These are phyloP conservation scores for Dendrobium huoshanense DNA, from an alignment of 106 monocot genomes.

Conservation along the genomic window DNA sequence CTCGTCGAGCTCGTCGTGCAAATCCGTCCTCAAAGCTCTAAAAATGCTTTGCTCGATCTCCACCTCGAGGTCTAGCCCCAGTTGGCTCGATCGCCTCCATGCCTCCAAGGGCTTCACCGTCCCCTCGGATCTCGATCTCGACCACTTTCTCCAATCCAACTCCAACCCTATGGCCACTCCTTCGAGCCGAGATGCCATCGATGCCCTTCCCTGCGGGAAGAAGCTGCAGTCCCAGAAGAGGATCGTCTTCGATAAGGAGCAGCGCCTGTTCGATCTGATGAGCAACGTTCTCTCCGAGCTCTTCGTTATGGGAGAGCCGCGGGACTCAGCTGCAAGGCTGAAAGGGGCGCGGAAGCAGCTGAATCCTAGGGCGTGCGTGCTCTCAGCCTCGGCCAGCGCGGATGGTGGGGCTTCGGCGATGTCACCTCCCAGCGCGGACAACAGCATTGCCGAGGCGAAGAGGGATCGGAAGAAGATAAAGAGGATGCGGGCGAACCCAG, in stretches of 20 bases:
- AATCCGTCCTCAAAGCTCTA: neutral
- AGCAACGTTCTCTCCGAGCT: conserved; percentile 38
- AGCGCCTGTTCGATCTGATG: conserved; percentile 21
- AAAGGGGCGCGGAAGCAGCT: conserved; percentile 37
- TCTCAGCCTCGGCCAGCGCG: conserved; percentile 14
- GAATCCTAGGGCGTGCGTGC: conserved; percentile 22
- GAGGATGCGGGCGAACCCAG: conserved; percentile 15
- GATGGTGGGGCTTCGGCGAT: neutral
- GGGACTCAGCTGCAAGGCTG: neutral
- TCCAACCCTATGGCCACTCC: conserved; percentile 20
- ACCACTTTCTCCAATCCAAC: conserved; percentile 19
- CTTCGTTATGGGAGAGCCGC: conserved; percentile 35
- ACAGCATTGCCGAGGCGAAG: conserved; percentile 19
- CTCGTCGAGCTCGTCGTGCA: neutral
- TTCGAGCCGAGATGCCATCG: neutral
- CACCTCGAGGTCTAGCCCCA: conserved; percentile 8
- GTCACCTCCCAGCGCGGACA: conserved; percentile 27
- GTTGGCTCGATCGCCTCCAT: conserved; percentile 54
- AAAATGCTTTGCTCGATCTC: conserved; percentile 11
- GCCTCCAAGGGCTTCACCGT: conserved; percentile 30
- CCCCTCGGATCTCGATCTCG: conserved; percentile 27
- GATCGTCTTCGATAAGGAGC: neutral
- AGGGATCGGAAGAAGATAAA: conserved; percentile 11
- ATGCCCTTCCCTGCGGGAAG: neutral
- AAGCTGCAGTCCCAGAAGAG: neutral